Conservation (phyloP, 345 rosid species). For the Physaria fendleri region DNA sequence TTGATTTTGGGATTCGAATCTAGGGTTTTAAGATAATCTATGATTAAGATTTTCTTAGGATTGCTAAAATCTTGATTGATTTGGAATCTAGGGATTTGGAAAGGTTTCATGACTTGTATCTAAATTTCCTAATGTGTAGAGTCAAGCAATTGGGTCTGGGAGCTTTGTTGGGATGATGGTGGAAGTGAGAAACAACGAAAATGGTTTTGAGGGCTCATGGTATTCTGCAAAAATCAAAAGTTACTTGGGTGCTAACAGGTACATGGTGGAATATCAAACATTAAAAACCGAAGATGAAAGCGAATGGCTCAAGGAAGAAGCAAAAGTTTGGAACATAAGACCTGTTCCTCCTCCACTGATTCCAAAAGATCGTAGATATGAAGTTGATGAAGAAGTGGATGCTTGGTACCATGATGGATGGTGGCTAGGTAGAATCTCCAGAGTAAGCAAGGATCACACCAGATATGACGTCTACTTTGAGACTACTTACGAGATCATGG, state of each 20-base stretch:
- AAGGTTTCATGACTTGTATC: background rate
- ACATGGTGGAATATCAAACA: slow-evolving; percentile 43
- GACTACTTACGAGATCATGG: slow-evolving; percentile 30
- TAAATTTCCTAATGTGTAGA: background rate
- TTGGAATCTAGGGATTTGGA: background rate
- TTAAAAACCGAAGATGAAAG: slow-evolving; percentile 39
- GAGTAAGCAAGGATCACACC: background rate
- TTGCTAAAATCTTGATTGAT: background rate
- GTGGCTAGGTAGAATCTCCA: slow-evolving; percentile 36
- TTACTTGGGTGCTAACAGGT: slow-evolving; percentile 32
- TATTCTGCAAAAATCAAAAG: slow-evolving; percentile 37
- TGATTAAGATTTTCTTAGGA: too few relatives aligned
- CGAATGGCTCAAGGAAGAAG: slow-evolving; percentile 34
- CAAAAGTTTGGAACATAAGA: slow-evolving; percentile 28
- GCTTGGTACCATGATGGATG: slow-evolving; percentile 55
- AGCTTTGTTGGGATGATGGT: slow-evolving; percentile 12
- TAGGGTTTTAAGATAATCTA: too few relatives aligned
- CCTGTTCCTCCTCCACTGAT: slow-evolving; percentile 37
- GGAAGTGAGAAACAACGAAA: slow-evolving; percentile 38
- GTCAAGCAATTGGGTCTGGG: background rate
- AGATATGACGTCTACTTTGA: slow-evolving; percentile 38
- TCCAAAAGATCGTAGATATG: background rate
- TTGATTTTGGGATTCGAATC: background rate
- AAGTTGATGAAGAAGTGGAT: slow-evolving; percentile 23
- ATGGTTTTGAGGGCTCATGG: slow-evolving; percentile 60